Evolutionary conservation across 2,329 filamentous ascomycete genomes (phyloP).

Genomic region (Colletotrichum sp.): DNA sequence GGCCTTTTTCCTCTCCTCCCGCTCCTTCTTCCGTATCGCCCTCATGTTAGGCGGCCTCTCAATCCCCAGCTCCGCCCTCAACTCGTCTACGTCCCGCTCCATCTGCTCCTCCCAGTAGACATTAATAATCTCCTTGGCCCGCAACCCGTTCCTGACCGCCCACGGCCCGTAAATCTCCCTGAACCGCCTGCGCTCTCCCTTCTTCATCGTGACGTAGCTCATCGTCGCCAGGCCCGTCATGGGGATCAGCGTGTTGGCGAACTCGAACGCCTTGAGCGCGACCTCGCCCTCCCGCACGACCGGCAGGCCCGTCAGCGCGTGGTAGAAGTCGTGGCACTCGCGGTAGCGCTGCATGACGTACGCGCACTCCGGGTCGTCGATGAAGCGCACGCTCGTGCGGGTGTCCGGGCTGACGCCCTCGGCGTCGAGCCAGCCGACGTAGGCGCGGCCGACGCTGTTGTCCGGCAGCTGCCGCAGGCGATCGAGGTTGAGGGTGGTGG

Average conservation of each 20-base stretch:
- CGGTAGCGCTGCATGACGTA: slow-evolving; percentile 99
- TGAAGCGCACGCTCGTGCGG: slow-evolving; percentile 80
- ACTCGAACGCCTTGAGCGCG: slow-evolving; percentile 97
- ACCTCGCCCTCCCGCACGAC: slow-evolving; percentile 95
- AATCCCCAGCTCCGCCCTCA: slow-evolving; percentile 79
- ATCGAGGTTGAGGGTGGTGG: slow-evolving; percentile 68
- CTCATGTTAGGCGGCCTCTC: slow-evolving; percentile 89
- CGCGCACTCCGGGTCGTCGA: slow-evolving; percentile 93
- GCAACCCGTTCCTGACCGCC: slow-evolving; percentile 83
- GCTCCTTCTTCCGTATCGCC: slow-evolving; percentile 72
- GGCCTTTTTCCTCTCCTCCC: slow-evolving; percentile 70
- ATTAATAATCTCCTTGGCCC: slow-evolving; percentile 84
- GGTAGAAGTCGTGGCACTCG: slow-evolving; percentile 97
- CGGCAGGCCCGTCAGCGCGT: slow-evolving; percentile 89
- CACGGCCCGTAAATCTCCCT: slow-evolving; percentile 82
- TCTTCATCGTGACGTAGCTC: slow-evolving; percentile 85
- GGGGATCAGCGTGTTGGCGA: slow-evolving; percentile 89
- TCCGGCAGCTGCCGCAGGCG: slow-evolving; percentile 74
- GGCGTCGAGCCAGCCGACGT: slow-evolving; percentile 89
- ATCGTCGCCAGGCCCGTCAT: slow-evolving; percentile 92
- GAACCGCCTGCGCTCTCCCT: slow-evolving; percentile 79
- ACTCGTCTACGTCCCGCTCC: slow-evolving; percentile 78
- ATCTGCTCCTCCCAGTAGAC: slow-evolving; percentile 98
- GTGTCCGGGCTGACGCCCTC: slow-evolving; percentile 95
- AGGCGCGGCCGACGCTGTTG: slow-evolving; percentile 80